A percentile compares a stretch with the other conserved stretches of the same genome.
Evolutionary conservation across 1,139 yeast species (phyloP).

Genomic region (Pichia norvegensis): DNA sequence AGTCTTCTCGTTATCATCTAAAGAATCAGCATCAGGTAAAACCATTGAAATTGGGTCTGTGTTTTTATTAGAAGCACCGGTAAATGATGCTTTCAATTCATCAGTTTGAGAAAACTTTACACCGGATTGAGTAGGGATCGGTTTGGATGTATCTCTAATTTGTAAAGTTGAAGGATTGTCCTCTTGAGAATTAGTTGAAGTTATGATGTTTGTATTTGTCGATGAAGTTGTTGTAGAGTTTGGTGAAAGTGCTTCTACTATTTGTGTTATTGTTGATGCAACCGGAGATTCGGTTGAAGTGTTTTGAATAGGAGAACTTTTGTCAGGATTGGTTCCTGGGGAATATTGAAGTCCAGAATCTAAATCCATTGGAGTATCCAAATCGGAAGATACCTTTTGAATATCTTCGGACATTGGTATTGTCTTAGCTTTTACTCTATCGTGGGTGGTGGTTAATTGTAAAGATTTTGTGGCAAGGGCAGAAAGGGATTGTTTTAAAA

Average conservation of each 20-base stretch:
- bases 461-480: too few relatives aligned
- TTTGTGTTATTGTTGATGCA: slow-evolving; percentile 9
- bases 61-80: slow-evolving; percentile 28
- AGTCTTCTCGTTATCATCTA: neutral
- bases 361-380: neutral
- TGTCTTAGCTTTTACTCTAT: too few relatives aligned
- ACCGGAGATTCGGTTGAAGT: neutral
- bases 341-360: neutral
- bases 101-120: slow-evolving; percentile 25
- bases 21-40: slow-evolving; percentile 6
- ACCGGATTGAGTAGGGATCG: slow-evolving; percentile 13
- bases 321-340: neutral
- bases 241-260: slow-evolving; percentile 9
- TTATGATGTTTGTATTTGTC: slow-evolving; percentile 6
- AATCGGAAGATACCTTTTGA: neutral
- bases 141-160: neutral
- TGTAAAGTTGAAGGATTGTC: slow-evolving; percentile 3
- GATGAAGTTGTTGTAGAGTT: slow-evolving; percentile 8
- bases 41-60: slow-evolving; percentile 11
- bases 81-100: slow-evolving; percentile 33
- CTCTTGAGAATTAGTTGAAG: slow-evolving; percentile 2
- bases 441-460: too few relatives aligned
- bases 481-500: too few relatives aligned
- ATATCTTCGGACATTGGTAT: neutral
- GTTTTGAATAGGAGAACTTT: neutral